phyloP scores from a whole-genome alignment of 345 rosid genomes.

The Camelina hispida region DNA sequence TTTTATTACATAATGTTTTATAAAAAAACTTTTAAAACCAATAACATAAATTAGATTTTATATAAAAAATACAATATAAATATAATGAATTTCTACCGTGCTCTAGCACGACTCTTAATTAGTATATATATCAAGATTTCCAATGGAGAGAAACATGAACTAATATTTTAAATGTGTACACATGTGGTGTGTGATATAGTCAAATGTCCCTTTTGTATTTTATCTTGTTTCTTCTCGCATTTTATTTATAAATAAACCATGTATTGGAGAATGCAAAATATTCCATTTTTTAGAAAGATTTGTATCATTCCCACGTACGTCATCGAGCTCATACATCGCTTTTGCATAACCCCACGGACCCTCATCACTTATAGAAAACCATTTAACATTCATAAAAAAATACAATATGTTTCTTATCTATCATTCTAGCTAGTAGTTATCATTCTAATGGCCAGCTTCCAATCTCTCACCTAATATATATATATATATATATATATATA shows the following conservation, averaged over 20 bases:
- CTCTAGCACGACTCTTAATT: too few species aligned
- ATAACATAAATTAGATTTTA: too few species aligned
- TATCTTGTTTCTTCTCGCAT: neutral
- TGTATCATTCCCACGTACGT: slow-evolving; percentile 41
- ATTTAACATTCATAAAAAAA: slow-evolving; percentile 17
- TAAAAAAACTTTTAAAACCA: too few species aligned
- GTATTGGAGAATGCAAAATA: slow-evolving; percentile 1
- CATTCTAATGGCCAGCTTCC: slow-evolving; percentile 14
- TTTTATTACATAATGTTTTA: too few species aligned
- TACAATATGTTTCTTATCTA: neutral
- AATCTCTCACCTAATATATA: slow-evolving; percentile 3
- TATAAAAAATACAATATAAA: too few species aligned
- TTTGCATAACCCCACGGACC: slow-evolving; percentile 19
- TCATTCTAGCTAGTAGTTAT: neutral
- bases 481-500: too few species aligned
- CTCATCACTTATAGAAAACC: slow-evolving; percentile 10
- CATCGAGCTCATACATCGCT: slow-evolving; percentile 36
- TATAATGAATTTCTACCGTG: too few species aligned
- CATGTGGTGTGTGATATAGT: slow-evolving; percentile 35
- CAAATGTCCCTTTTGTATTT: slow-evolving; percentile 24
- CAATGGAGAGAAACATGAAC: slow-evolving; percentile 15
- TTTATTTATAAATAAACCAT: neutral
- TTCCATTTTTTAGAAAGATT: slow-evolving; percentile 28
- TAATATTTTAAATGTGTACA: slow-evolving; percentile 4
- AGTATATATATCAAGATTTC: neutral